A percentile compares a stretch with the other conserved stretches of the same genome.
phyloP scores from a whole-genome alignment of 176 grass and related monocot genomes.

The Cymbopogon citratus region DNA sequence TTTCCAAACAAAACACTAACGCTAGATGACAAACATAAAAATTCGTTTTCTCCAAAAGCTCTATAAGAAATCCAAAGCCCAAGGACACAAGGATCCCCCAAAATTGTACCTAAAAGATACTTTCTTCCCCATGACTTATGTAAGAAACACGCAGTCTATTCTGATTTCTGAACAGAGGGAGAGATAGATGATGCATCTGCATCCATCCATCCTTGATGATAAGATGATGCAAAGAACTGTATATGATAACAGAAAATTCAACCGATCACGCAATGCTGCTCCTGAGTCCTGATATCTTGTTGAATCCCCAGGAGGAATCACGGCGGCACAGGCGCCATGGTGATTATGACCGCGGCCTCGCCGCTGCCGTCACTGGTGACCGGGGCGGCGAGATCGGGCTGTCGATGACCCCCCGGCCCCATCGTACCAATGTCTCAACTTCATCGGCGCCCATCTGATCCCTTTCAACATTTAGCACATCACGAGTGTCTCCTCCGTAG shows the following conservation, averaged over 20 bases:
- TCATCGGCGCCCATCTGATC: too few species aligned
- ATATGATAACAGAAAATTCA: background rate
- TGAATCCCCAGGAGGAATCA: conserved; percentile 27
- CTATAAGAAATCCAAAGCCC: background rate
- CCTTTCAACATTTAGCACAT: too few species aligned
- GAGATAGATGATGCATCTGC: background rate
- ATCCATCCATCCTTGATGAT: background rate
- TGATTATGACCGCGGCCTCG: conserved; percentile 1
- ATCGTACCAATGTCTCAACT: too few species aligned
- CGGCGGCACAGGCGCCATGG: background rate
- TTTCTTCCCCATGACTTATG: background rate
- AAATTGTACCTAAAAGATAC: background rate
- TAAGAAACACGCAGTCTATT: background rate
- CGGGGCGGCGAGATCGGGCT: conserved; percentile 7
- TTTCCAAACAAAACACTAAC: background rate
- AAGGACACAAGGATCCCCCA: background rate
- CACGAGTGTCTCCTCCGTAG: too few species aligned
- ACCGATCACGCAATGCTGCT: background rate
- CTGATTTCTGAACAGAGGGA: background rate
- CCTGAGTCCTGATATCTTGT: conserved; percentile 34
- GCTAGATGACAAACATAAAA: background rate
- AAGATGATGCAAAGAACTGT: background rate
- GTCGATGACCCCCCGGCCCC: too few species aligned
- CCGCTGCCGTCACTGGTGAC: background rate
- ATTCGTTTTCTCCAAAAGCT: background rate